These are phyloP conservation scores for Sphagnurus paluster DNA, from an alignment of 1,284 basidiomycete species.

Conservation along the genomic window DNA sequence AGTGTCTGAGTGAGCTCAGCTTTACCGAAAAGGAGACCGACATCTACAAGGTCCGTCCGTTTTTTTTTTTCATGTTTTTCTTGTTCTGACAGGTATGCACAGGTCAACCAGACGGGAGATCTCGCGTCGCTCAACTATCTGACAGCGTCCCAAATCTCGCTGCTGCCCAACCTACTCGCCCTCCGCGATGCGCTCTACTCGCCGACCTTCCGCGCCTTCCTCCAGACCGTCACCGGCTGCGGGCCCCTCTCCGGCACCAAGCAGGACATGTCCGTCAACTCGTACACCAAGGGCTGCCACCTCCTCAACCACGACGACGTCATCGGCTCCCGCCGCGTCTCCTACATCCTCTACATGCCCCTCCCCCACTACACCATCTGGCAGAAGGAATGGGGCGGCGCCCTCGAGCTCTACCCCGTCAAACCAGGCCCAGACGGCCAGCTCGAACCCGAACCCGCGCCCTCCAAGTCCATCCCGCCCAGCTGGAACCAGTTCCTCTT, in stretches of 20 bases:
- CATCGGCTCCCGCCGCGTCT: conserved; percentile 92
- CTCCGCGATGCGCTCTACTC: conserved; percentile 96
- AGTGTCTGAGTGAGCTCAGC: conserved; percentile 82
- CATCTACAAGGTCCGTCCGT: conserved; percentile 83
- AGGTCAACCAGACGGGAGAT: conserved; percentile 98
- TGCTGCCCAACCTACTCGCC: conserved; percentile 76
- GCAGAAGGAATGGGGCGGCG: conserved; percentile 89
- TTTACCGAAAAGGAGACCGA: conserved; percentile 99
- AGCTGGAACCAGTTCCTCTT: conserved; percentile 98
- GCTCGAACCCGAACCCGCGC: conserved; percentile 63
- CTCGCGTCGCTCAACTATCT: conserved; percentile 91
- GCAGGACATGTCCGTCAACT: conserved; percentile 95
- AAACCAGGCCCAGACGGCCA: conserved; percentile 45
- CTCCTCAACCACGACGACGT: conserved; percentile 98
- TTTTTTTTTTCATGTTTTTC: conserved; percentile 5
- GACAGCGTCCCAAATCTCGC: conserved; percentile 70
- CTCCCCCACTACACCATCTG: conserved; percentile 70
- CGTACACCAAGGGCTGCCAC: conserved; percentile 90
- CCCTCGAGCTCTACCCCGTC: conserved; percentile 92
- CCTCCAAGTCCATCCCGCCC: conserved; percentile 68
- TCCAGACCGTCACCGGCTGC: conserved; percentile 90
- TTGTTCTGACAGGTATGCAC: conserved; percentile 12
- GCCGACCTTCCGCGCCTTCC: conserved; percentile 77
- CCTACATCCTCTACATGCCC: conserved; percentile 97
- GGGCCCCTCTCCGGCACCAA: conserved; percentile 90